Conservation (phyloP, 176 grass and related monocot genomes). For the Cenchrus fungigraminus region DNA sequence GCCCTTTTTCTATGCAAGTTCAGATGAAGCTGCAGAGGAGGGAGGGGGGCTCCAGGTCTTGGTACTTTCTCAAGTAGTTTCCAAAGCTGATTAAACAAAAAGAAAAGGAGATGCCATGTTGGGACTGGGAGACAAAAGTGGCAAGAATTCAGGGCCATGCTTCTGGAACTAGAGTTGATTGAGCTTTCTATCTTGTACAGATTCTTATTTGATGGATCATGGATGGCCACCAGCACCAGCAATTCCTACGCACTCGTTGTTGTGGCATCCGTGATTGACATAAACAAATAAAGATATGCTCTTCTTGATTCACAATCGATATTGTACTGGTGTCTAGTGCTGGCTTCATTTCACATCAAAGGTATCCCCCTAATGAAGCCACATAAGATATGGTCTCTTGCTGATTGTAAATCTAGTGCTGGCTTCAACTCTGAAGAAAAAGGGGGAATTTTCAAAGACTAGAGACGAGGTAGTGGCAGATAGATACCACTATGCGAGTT, state of each 20-base stretch:
- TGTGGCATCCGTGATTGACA: constrained; percentile 10
- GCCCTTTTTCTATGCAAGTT: not conserved
- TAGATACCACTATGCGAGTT: not conserved
- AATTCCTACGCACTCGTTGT: not conserved
- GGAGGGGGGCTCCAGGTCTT: not conserved
- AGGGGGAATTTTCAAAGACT: constrained; percentile 24
- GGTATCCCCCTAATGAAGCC: not conserved
- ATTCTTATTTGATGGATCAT: constrained; percentile 22
- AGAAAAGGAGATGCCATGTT: not conserved
- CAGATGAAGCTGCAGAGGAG: constrained; percentile 18
- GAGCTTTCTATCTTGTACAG: constrained; percentile 24
- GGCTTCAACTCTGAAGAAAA: constrained; percentile 5
- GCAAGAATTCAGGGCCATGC: constrained; percentile 3
- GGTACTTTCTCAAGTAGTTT: constrained; percentile 27
- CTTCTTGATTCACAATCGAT: not conserved
- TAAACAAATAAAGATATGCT: constrained; percentile 31
- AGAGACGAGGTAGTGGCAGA: not conserved
- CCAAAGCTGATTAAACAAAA: not conserved
- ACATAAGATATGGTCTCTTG: constrained; percentile 5
- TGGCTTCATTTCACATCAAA: constrained; percentile 30
- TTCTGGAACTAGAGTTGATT: constrained; percentile 11
- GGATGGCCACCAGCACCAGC: not conserved
- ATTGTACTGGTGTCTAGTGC: not conserved
- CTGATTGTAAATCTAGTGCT: not conserved
- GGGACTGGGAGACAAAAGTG: not conserved